Base-by-base conservation (phyloP, 2,329 filamentous ascomycete species). In the Stagonosporopsis cucurbitacearum region DNA sequence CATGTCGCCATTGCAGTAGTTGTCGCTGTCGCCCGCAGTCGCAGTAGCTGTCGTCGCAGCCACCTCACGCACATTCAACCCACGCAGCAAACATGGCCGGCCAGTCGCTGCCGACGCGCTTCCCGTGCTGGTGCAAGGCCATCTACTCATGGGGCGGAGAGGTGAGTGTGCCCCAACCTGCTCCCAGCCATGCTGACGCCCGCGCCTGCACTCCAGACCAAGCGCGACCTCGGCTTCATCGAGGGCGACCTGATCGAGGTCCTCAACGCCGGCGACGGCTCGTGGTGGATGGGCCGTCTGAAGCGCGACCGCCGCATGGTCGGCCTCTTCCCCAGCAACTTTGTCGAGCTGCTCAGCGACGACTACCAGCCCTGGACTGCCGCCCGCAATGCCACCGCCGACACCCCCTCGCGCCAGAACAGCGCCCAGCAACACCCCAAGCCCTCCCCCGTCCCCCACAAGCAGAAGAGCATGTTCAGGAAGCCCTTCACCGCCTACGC, bases 171-270 rank as follows among this genome's bases (percentile, higher is more conserved):
- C 46, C 30, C 41, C 36, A 44, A 28, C 32, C 36, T 23, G 22
- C 40, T 37, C 59, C 33, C 56, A 45, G 54, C 26, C 47, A 54
- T 42, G 22, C 71, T 75, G 59, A 74, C 66, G 35, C 39, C 43
- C 43, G 23, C 22, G 26, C 36, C 40, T 15, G 45, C 11, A 15
- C 13, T 50, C 36, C 62, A 80, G 88, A 94, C 90, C 22, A 96
- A 96, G 81, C 88, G 90, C 75, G 95, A 99, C 74, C 84, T 99
- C 54, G 95, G 95, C 15, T 99, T 99, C 77, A 90, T 99, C 66
- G 95, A 99, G 77, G 95, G 95, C 62, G 95, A 99, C 77, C 79
- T 99, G 64, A 99, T 99, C 75, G 95, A 99, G 84, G 97, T 94
- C 72, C 83, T 99, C 49, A 99, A 99, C 75, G 95, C 95, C 19